Evolutionary conservation across 495 filamentous ascomycete genomes (phyloP), one percentile per base, ranked within the genome.

Genomic region (Talaromyces wortmannii): DNA sequence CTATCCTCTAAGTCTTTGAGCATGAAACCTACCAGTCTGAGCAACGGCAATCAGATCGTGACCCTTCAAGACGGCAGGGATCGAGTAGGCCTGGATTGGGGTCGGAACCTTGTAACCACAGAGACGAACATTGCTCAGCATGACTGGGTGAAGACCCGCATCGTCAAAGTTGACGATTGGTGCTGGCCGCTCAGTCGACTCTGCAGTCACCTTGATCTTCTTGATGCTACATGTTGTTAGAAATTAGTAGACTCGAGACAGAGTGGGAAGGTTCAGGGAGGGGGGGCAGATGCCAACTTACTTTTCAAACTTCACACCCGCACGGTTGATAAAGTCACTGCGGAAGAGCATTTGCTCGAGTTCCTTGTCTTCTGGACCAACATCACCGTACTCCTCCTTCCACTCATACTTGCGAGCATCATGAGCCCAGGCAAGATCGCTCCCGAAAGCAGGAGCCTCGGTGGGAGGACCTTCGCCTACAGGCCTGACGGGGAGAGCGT

Each of bases 21-120:
- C 18, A 46, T 4, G 45, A 15, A 6, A 74, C 83, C 67, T 71
- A 96, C 92, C 94, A 43, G 94, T 98, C 66, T 97, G 92, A 6
- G 94, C 90, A 61, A 91, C 83, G 2, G 82, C 92, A 55, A 97
- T 86, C 45, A 97, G 65, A 64, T 98, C 94, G 57, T 85, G 76
- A 6, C 85, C 83, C 33, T 78, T 66, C 7, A 83, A 62, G 44
- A 97, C 81, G 0, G 90, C 84, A 0, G 94, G 91, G 18, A 98
- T 78, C 42, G 79, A 80, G 63, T 91, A 97, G 11, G 80, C 76
- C 65, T 98, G 94, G 48, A 98, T 91, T 0, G 91, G 86, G 11
- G 94, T 97, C 0, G 94, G 91, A 3, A 74, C 59, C 2, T 71
- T 59, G 58, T 87, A 90, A 2, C 80, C 77, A 40, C 83, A 83